phyloP scores from a whole-genome alignment of 208 protist species.

The Vickermania spadyakhi region DNA sequence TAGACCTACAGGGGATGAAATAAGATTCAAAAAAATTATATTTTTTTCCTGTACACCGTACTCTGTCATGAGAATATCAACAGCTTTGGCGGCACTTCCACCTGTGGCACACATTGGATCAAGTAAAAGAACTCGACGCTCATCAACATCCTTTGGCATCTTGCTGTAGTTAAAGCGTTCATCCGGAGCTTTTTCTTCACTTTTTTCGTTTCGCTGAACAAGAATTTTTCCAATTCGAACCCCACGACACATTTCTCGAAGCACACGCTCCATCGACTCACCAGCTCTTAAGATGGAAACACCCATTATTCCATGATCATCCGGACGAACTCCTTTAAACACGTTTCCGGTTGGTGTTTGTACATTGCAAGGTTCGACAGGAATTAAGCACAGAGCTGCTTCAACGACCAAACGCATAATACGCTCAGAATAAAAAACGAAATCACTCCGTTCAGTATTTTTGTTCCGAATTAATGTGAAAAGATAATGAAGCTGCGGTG shows the following conservation, averaged over 20 bases:
- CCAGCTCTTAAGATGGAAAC: slow-evolving; percentile 96
- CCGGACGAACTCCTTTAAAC: slow-evolving; percentile 72
- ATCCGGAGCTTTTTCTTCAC: slow-evolving; percentile 81
- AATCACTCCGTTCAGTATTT: slow-evolving; percentile 89
- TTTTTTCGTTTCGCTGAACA: slow-evolving; percentile 95
- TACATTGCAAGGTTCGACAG: slow-evolving; percentile 77
- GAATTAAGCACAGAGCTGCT: slow-evolving; percentile 78
- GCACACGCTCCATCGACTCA: slow-evolving; percentile 93
- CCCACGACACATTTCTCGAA: slow-evolving; percentile 91
- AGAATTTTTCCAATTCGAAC: slow-evolving; percentile 98
- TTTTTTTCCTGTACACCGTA: slow-evolving; percentile 87
- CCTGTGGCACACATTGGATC: slow-evolving; percentile 96
- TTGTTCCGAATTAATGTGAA: slow-evolving; percentile 93
- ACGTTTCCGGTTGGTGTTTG: slow-evolving; percentile 86
- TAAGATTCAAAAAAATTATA: slow-evolving; percentile 96
- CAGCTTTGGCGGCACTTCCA: slow-evolving; percentile 75
- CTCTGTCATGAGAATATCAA: slow-evolving; percentile 68
- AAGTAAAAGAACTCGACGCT: slow-evolving; percentile 90
- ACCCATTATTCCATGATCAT: slow-evolving; percentile 86
- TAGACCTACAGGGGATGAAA: slow-evolving; percentile 88
- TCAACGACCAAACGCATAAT: slow-evolving; percentile 95
- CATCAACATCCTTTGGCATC: slow-evolving; percentile 90
- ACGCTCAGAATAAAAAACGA: slow-evolving; percentile 96
- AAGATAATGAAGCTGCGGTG: slow-evolving; percentile 86
- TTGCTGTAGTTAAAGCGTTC: slow-evolving; percentile 92